Conservation (phyloP, 2,329 filamentous ascomycete species). For the Cadophora gregata region DNA sequence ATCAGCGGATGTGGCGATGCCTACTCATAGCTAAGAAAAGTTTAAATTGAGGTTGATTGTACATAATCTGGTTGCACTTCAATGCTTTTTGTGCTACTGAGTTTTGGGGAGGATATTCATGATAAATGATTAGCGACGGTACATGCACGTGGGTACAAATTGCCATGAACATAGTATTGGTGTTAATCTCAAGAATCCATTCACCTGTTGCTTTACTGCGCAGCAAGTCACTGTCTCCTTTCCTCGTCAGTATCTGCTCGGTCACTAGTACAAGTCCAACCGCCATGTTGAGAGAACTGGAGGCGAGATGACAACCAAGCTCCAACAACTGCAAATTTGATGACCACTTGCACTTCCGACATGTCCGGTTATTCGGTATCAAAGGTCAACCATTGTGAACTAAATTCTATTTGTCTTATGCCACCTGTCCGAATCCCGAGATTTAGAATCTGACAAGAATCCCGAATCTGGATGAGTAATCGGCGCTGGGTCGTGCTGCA, state of each 20-base stretch:
- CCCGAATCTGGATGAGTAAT: neutral
- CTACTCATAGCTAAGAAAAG: slow-evolving; percentile 57
- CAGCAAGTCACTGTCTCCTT: neutral
- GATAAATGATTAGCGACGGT: neutral
- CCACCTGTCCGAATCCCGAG: neutral
- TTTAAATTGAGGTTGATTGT: neutral
- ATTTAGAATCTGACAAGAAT: neutral
- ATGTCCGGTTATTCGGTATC: neutral
- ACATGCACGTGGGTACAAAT: neutral
- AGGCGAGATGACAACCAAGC: neutral
- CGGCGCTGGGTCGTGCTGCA: neutral
- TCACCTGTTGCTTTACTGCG: neutral
- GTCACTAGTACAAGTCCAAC: neutral
- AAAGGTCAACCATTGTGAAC: neutral
- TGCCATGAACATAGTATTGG: neutral
- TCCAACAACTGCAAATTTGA: neutral
- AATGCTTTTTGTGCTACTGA: neutral
- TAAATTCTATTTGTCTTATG: neutral
- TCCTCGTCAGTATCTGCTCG: neutral
- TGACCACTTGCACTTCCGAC: neutral
- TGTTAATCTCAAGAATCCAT: too few species aligned
- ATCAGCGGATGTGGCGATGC: slow-evolving; percentile 91
- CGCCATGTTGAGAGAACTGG: neutral
- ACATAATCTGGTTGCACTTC: slow-evolving; percentile 5
- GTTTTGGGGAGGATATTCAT: neutral